These are phyloP conservation scores for Henningerozyma blattae DNA, from an alignment of 805 yeast genomes.

Conservation along the genomic window DNA sequence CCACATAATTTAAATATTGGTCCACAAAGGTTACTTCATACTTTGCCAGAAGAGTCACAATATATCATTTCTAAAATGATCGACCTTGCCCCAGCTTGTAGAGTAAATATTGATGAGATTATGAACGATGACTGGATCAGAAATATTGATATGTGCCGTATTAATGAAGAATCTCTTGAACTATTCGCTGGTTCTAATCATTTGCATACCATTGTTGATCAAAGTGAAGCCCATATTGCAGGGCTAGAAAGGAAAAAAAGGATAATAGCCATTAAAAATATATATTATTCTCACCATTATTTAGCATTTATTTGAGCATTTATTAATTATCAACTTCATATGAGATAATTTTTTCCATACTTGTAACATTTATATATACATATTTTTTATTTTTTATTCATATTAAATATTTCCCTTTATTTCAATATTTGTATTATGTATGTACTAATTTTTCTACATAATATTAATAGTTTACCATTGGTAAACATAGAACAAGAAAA, in stretches of 20 bases:
- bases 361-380: too few species aligned
- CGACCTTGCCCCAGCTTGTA: conserved; percentile 73
- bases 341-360: too few species aligned
- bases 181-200: conserved; percentile 44
- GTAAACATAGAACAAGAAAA: too few species aligned
- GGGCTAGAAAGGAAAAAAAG: conserved; percentile 79
- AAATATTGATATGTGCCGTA: conserved; percentile 50
- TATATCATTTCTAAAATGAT: conserved; percentile 65
- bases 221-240: conserved; percentile 91
- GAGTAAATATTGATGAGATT: conserved; percentile 71
- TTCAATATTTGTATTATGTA: too few species aligned
- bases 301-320: too few species aligned
- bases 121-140: conserved; percentile 61
- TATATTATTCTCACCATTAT: too few species aligned
- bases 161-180: conserved; percentile 28
- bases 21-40: conserved; percentile 56
- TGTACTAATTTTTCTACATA: too few species aligned
- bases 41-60: conserved; percentile 60
- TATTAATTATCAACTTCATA: too few species aligned
- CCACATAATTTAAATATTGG: conserved; percentile 62
- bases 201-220: conserved; percentile 80
- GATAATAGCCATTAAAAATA: too few species aligned
- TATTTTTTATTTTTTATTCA: too few species aligned
- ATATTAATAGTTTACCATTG: too few species aligned
- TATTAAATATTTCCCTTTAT: too few species aligned